Percentiles rank a stretch among this genome's conserved stretches.
Conservation (phyloP, 495 filamentous ascomycete genomes). For the Penicillium robsamsonii region DNA sequence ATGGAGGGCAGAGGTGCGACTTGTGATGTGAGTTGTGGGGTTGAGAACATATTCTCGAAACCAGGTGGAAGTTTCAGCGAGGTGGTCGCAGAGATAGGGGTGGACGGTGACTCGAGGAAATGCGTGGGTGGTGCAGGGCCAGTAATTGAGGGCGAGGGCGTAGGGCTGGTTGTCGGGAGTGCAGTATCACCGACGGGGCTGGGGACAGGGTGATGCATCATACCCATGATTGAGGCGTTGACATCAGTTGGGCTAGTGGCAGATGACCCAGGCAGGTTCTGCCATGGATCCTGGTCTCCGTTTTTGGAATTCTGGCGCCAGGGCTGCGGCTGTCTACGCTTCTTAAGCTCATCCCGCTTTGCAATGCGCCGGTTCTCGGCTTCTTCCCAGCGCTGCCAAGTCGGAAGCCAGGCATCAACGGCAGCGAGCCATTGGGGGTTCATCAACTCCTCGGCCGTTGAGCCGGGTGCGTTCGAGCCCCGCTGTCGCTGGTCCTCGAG, state of each 20-base stretch:
- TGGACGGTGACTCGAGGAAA: constrained; percentile 5
- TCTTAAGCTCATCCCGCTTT: constrained; percentile 40
- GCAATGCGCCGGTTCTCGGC: constrained; percentile 41
- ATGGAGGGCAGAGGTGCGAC: neutral
- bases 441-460: constrained; percentile 28
- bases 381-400: constrained; percentile 44
- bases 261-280: neutral
- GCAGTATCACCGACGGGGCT: neutral
- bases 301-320: neutral
- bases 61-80: constrained; percentile 37
- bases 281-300: constrained; percentile 1
- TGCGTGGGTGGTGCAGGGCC: neutral
- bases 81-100: constrained; percentile 1
- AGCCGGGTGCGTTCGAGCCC: constrained; percentile 3
- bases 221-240: constrained; percentile 2
- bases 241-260: constrained; percentile 5
- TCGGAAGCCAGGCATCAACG: constrained; percentile 45
- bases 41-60: constrained; percentile 41
- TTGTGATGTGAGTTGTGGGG: constrained; percentile 6
- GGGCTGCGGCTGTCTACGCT: constrained; percentile 36
- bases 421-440: constrained; percentile 43
- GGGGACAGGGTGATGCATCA: neutral
- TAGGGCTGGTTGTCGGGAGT: constrained; percentile 3
- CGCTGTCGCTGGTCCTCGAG: constrained; percentile 35
- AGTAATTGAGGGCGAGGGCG: constrained; percentile 6